phyloP scores from a whole-genome alignment of 225 moss, liverwort and hornwort genomes.

The Rhytidiadelphus loreus region DNA sequence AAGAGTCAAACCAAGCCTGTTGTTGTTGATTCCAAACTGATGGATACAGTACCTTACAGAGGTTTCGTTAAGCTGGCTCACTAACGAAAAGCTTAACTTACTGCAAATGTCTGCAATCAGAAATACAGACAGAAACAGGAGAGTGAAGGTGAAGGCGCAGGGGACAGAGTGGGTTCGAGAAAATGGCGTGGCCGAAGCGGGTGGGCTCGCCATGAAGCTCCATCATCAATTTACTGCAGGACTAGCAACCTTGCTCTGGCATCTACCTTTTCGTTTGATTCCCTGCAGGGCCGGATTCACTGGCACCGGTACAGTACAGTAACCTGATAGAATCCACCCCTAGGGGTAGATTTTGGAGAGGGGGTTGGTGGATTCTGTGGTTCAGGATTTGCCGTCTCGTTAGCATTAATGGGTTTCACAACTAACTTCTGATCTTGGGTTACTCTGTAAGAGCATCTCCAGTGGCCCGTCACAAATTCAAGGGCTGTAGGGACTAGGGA shows the following conservation, averaged over 20 bases:
- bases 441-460: neutral
- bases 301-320: neutral
- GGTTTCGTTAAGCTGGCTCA: neutral
- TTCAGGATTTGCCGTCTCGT: neutral
- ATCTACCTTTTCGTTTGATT: neutral
- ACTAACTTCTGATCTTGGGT: neutral
- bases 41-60: too few species aligned
- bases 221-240: neutral
- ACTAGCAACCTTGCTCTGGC: neutral
- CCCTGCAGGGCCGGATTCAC: neutral
- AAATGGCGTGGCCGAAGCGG: neutral
- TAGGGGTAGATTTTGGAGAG: neutral
- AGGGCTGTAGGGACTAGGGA: neutral
- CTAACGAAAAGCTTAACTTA: neutral
- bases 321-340: too few species aligned
- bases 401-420: neutral
- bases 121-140: neutral
- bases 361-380: neutral
- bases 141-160: neutral
- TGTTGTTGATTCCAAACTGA: neutral
- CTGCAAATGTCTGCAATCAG: neutral
- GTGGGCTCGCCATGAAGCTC: neutral
- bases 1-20: neutral
- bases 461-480: neutral
- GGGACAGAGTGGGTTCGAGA: neutral